phyloP scores from a whole-genome alignment of 345 rosid genomes.

The Syzygium aqueum region DNA sequence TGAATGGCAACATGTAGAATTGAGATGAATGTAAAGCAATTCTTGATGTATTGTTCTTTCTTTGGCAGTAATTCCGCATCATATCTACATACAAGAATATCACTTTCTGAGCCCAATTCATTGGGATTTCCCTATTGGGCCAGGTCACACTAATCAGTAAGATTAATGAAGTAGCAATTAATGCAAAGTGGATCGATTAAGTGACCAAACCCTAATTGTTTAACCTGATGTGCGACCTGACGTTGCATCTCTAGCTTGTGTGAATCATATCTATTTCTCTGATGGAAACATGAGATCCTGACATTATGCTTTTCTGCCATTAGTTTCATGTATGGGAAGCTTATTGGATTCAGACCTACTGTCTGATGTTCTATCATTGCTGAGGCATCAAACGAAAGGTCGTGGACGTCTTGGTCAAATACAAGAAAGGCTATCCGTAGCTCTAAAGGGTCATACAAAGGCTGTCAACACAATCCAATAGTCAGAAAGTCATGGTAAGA shows the following conservation, averaged over 20 bases:
- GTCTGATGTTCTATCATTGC: conserved; percentile 21
- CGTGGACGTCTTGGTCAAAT: conserved; percentile 14
- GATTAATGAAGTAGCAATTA: no score
- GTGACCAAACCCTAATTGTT: no score
- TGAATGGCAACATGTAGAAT: neutral
- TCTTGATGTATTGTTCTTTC: neutral
- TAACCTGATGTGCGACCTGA: neutral
- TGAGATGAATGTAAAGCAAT: neutral
- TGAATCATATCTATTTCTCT: neutral
- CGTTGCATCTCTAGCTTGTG: neutral
- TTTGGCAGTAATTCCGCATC: neutral
- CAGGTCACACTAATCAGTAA: no score
- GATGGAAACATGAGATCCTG: neutral
- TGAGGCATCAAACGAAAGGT: conserved; percentile 27
- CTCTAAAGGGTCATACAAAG: conserved; percentile 50
- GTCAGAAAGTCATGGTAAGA: conserved; percentile 68
- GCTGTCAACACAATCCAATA: conserved; percentile 68
- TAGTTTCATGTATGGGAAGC: conserved; percentile 50
- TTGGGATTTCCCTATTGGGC: no score
- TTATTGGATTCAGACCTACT: conserved; percentile 39
- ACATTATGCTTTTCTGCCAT: neutral
- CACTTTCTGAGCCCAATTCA: neutral
- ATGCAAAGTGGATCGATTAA: no score
- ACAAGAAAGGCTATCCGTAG: conserved; percentile 36
- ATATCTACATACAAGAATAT: neutral